These are phyloP conservation scores for Candida xyloterini DNA, from an alignment of 805 yeast genomes.

Conservation along the genomic window DNA sequence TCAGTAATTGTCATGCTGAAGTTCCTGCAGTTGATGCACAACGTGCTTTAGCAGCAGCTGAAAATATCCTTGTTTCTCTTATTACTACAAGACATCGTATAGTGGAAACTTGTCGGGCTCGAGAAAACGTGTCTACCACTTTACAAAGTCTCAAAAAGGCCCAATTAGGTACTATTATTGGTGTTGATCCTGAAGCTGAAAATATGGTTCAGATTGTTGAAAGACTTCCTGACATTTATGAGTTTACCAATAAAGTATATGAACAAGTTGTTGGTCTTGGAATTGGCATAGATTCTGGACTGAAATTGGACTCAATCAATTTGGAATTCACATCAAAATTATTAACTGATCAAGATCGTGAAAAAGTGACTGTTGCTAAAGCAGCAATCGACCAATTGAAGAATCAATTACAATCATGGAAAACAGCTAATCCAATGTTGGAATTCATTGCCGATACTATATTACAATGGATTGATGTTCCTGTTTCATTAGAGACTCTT, in stretches of 20 bases:
- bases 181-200: constrained; percentile 6
- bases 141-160: constrained; percentile 1
- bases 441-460: constrained; percentile 34
- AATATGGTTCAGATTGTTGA: constrained; percentile 28
- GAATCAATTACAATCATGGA: constrained; percentile 33
- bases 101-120: constrained; percentile 25
- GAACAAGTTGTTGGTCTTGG: not conserved
- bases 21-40: constrained; percentile 72
- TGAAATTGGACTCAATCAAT: not conserved
- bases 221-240: constrained; percentile 13
- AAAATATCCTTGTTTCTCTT: constrained; percentile 61
- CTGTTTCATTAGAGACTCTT: constrained; percentile 12
- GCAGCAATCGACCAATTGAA: not conserved
- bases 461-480: constrained; percentile 6
- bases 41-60: constrained; percentile 73
- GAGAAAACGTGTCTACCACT: not conserved
- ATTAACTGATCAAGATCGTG: constrained; percentile 1
- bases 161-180: not conserved
- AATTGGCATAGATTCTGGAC: not conserved
- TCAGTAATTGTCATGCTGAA: constrained; percentile 61
- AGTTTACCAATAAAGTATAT: constrained; percentile 1
- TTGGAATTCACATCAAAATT: not conserved
- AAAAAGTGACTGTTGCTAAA: not conserved
- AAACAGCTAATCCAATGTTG: constrained; percentile 25
- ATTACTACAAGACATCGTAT: constrained; percentile 52